Base-by-base conservation (phyloP, 2,329 filamentous ascomycete species). In the Sporothrix pallida region DNA sequence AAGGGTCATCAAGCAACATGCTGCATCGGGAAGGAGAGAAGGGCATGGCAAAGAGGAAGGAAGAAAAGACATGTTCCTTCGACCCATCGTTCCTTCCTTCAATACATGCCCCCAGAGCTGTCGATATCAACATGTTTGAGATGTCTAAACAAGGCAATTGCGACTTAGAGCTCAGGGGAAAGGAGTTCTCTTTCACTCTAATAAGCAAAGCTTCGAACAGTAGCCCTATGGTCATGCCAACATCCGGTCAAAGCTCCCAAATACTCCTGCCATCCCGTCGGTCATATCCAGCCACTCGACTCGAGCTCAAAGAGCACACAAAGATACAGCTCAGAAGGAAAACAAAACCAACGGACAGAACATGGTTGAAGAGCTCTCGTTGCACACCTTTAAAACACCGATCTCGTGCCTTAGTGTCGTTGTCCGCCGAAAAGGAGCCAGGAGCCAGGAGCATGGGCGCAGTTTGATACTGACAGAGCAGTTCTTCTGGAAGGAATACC, bases 21-120 rank as follows among this genome's bases (percentile, higher is more conserved):
- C 60, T 65, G 42, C 37, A 65, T 46, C 26, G n/a, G 37, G 60
- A 65, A 65, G n/a, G 60, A 46, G 60, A n/a, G 42, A 65, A 46
- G n/a, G 37, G 9, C 23, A 26, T 31, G 10, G 56, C 56, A 31
- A 12, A 58, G 23, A 58, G 23, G n/a, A 20, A 2, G 50, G n/a
- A 23, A 54, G n/a, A 20, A 37, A 50, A 31, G 23, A 15, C 17
- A 26, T 31, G 13, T 58, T 58, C 10, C 58, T 42, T 13, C 26
- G 8, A 3, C 37, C 60, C 60, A 46, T 46, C 60, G 60, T 46
- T 65, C 60, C 42, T 46, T 65, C 60, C 60, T 65, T 65, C 56
- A 31, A 58, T 58, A 58, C 23, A 58, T 13, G 23, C 10, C n/a
- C n/a, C 31, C 7, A 37, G 31, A 37, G 31, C 31, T 37, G 31